These are phyloP conservation scores for Malassezia dermatis DNA, from an alignment of 1,284 basidiomycete genomes.

Conservation along the genomic window DNA sequence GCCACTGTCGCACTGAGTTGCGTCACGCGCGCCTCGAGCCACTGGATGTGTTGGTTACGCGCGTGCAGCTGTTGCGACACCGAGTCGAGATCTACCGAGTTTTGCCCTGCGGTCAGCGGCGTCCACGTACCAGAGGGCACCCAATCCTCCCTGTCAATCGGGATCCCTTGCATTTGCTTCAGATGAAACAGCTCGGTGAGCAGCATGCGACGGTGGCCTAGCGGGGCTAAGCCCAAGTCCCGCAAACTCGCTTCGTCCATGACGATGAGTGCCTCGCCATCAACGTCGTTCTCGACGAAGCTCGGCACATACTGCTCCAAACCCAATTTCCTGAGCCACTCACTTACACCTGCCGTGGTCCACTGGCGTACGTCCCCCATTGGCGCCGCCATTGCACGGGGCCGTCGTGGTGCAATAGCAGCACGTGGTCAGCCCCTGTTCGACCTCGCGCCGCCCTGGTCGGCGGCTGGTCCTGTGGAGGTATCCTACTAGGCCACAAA, in stretches of 20 bases:
- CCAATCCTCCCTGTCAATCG: constrained; percentile 42
- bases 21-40: constrained; percentile 37
- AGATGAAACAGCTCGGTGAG: constrained; percentile 35
- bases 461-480: neutral
- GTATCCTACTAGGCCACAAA: neutral
- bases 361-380: constrained; percentile 29
- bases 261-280: constrained; percentile 39
- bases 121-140: constrained; percentile 20
- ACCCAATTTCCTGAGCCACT: constrained; percentile 30
- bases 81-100: neutral
- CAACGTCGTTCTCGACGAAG: constrained; percentile 38
- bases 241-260: constrained; percentile 41
- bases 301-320: constrained; percentile 23
- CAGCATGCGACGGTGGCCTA: constrained; percentile 42
- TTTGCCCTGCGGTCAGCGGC: neutral
- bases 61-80: neutral
- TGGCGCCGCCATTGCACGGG: neutral
- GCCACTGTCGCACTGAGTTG: constrained; percentile 31
- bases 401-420: neutral
- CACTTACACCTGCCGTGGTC: constrained; percentile 27
- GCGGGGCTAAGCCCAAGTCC: constrained; percentile 37
- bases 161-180: constrained; percentile 34
- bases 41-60: constrained; percentile 37
- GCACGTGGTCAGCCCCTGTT: neutral
- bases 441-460: neutral